phyloP scores from a whole-genome alignment of 2,329 filamentous ascomycete genomes.

The Phaeosphaeriaceae sp. region DNA sequence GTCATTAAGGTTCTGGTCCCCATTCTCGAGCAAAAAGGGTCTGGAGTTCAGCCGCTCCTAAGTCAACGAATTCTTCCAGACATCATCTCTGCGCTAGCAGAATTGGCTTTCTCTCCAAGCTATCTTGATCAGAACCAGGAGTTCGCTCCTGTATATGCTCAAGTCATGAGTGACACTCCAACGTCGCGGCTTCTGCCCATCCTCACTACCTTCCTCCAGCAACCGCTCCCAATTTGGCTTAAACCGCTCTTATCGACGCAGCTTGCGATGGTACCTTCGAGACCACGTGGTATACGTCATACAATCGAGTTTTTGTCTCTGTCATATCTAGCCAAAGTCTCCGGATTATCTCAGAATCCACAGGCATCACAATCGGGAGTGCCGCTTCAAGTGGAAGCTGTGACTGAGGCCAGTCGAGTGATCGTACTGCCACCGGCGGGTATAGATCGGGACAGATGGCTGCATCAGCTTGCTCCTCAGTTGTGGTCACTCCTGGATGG shows the following conservation, averaged over 20 bases:
- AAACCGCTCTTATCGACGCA: slow-evolving; percentile 62
- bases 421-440: slow-evolving; percentile 66
- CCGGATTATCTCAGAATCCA: slow-evolving; percentile 45
- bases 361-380: slow-evolving; percentile 51
- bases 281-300: slow-evolving; percentile 68
- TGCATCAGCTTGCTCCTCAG: slow-evolving; percentile 66
- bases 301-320: slow-evolving; percentile 76
- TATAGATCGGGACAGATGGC: slow-evolving; percentile 66
- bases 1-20: slow-evolving; percentile 25
- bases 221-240: slow-evolving; percentile 68
- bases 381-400: slow-evolving; percentile 71
- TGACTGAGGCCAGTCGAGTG: slow-evolving; percentile 68
- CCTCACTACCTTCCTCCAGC: slow-evolving; percentile 69
- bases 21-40: slow-evolving; percentile 34
- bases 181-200: slow-evolving; percentile 66
- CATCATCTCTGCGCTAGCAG: slow-evolving; percentile 42
- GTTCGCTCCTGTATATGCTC: slow-evolving; percentile 28
- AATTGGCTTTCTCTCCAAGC: slow-evolving; percentile 42
- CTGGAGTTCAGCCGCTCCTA: slow-evolving; percentile 46
- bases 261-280: slow-evolving; percentile 67
- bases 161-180: slow-evolving; percentile 42
- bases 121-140: slow-evolving; percentile 9
- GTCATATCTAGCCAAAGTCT: slow-evolving; percentile 64
- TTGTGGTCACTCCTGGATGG: slow-evolving; percentile 69
- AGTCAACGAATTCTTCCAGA: slow-evolving; percentile 44